phyloP scores from a whole-genome alignment of 495 filamentous ascomycete species.

The Trichocladium uniseriatum region DNA sequence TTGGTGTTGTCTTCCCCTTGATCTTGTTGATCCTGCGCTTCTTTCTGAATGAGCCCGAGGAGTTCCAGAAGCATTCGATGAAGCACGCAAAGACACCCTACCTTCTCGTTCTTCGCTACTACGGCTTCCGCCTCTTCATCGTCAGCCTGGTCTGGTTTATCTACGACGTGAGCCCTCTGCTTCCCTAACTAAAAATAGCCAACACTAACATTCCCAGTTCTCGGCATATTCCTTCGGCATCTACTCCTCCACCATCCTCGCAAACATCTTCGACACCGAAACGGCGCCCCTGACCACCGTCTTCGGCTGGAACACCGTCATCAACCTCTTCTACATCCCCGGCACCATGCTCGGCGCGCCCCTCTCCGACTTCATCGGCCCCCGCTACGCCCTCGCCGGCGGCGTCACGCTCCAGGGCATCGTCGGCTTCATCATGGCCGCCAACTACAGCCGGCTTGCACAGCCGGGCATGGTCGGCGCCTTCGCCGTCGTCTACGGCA shows the following conservation, averaged over 20 bases:
- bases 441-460: slow-evolving; percentile 54
- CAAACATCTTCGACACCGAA: slow-evolving; percentile 48
- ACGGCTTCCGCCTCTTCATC: slow-evolving; percentile 52
- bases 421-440: slow-evolving; percentile 85
- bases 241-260: slow-evolving; percentile 62
- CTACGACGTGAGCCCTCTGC: slow-evolving; percentile 51
- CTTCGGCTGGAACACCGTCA: slow-evolving; percentile 78
- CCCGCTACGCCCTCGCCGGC: slow-evolving; percentile 56
- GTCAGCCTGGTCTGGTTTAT: slow-evolving; percentile 86
- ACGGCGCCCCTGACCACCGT: slow-evolving; percentile 55
- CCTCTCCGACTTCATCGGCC: slow-evolving; percentile 65
- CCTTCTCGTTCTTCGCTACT: slow-evolving; percentile 44
- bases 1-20: slow-evolving; percentile 72
- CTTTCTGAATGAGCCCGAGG: slow-evolving; percentile 73
- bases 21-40: slow-evolving; percentile 65
- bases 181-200: slow-evolving; percentile 8
- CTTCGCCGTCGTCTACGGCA: slow-evolving; percentile 67
- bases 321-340: slow-evolving; percentile 81
- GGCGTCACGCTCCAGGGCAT: slow-evolving; percentile 61
- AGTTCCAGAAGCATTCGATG: slow-evolving; percentile 56
- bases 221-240: slow-evolving; percentile 71
- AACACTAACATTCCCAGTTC: slow-evolving; percentile 36
- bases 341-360: slow-evolving; percentile 69
- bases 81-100: slow-evolving; percentile 49
- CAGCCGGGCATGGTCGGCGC: slow-evolving; percentile 55